phyloP scores from a whole-genome alignment of 148 eudicot genomes.

The Fagopyrum homotropicum region DNA sequence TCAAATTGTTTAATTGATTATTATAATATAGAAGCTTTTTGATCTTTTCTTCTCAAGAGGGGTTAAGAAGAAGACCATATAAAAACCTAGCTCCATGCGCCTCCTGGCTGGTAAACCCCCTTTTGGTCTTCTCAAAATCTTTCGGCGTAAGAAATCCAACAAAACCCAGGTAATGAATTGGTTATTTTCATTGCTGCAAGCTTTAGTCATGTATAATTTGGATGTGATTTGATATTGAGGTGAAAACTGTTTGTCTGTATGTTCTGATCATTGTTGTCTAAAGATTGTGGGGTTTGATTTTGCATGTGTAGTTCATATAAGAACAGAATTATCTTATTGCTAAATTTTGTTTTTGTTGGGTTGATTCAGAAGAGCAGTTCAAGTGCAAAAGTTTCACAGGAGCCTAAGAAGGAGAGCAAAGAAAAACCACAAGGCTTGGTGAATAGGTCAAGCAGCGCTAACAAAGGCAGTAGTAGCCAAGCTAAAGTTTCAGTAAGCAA shows the following conservation, averaged over 20 bases:
- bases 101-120: conserved; percentile 26
- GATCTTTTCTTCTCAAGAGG: conserved; percentile 13
- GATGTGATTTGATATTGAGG: conserved; percentile 1
- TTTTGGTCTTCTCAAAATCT: conserved; percentile 30
- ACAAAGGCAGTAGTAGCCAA: not conserved
- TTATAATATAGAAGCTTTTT: not conserved
- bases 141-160: conserved; percentile 31
- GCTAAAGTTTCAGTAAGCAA: conserved; percentile 7
- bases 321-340: conserved; percentile 9
- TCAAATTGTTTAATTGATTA: not conserved
- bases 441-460: conserved; percentile 24
- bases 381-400: conserved; percentile 21
- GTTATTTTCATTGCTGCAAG: not conserved
- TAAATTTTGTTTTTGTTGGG: not conserved
- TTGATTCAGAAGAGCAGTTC: not conserved
- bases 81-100: conserved; percentile 14
- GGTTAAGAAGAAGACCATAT: conserved; percentile 11
- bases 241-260: not conserved
- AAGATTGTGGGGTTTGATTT: not conserved
- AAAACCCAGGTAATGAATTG: conserved; percentile 42
- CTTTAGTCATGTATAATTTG: not conserved
- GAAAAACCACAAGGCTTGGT: conserved; percentile 27
- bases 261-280: not conserved
- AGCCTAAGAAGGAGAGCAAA: conserved; percentile 19
- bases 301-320: not conserved